Evolutionary conservation across 805 yeast species (phyloP), one percentile per base, ranked within the genome.

Genomic region (Kuraishia ogatae): DNA sequence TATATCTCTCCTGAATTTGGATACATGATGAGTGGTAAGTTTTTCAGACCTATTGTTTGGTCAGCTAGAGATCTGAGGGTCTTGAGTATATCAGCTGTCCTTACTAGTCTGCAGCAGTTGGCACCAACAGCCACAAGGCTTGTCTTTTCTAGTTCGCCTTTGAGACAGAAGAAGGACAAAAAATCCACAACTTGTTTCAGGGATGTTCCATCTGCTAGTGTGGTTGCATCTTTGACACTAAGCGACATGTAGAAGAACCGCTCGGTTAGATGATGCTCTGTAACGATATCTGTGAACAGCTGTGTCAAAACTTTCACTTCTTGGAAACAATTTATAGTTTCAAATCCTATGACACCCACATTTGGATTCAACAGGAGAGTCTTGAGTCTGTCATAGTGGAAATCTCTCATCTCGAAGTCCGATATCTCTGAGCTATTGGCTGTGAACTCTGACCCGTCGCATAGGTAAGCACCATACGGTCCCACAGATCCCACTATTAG

Each of bases 1-100:
- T 84, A 85, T 8, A 72, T 65, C 62, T 84, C 90, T 1, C 94
- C 94, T 50, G 88, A 81, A 67, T 89, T 89, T 10, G 96, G 96
- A 65, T 87, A 88, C 1, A 82, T 76, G 2, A 85, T 65, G 28
- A 85, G 62, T 2, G 82, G 80, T 35, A 72, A 50, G 2, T 59
- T 51, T 6, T 50, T 46, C 13, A 59, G 51, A 26, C 61, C 59
- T 50, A 48, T 52, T 51, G 50, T 57, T 39, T 53, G 50, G 22
- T 52, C 50, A 24, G 61, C 50, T 23, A 51, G 62, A 46, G 6
- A 53, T 49, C 57, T 58, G 26, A 67, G 52, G 20, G 62, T 68
- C 20, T 59, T 55, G 21, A 84, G 62, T 54, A 83, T 77, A 1
- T 61, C 64, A 0, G 68, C 57, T 0, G 85, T 77, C 19, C 63